Conservation (phyloP, 2,329 filamentous ascomycete genomes). For the Penicillium fuscoglaucum region DNA sequence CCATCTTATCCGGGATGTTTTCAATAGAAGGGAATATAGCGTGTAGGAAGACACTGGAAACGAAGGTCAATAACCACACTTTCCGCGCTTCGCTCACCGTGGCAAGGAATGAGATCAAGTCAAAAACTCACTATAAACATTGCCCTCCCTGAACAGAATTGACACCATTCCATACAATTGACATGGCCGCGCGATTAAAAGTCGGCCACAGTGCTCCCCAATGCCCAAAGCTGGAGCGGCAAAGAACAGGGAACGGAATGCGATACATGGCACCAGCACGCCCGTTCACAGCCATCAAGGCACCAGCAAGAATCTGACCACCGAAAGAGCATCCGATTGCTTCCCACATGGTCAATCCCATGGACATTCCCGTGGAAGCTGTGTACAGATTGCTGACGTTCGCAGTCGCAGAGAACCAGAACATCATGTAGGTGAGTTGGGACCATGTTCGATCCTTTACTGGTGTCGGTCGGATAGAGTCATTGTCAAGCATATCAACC, state of each 20-base stretch:
- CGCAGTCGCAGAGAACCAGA: constrained; percentile 45
- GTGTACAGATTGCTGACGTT: constrained; percentile 45
- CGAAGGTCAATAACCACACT: neutral
- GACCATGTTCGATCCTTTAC: constrained; percentile 46
- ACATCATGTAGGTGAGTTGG: constrained; percentile 43
- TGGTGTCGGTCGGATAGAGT: constrained; percentile 45
- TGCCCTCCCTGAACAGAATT: constrained; percentile 42
- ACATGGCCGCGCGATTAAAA: constrained; percentile 44
- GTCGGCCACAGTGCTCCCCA: constrained; percentile 49
- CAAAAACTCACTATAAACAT: constrained; percentile 34
- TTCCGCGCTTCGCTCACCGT: neutral
- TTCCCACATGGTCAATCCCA: constrained; percentile 54
- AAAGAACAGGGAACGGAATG: constrained; percentile 46
- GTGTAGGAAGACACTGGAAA: constrained; percentile 41
- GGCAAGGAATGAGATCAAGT: neutral
- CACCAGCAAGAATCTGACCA: constrained; percentile 41
- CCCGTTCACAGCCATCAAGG: constrained; percentile 45
- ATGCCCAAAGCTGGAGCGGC: constrained; percentile 47
- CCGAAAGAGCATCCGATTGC: constrained; percentile 44
- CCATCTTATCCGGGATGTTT: constrained; percentile 44
- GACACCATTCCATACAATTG: constrained; percentile 50
- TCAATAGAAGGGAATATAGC: constrained; percentile 46
- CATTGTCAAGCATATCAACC: constrained; percentile 38
- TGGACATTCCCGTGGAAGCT: constrained; percentile 41
- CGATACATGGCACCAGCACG: constrained; percentile 48